phyloP scores from a whole-genome alignment of 805 yeast species.

The Brettanomyces custersianus region DNA sequence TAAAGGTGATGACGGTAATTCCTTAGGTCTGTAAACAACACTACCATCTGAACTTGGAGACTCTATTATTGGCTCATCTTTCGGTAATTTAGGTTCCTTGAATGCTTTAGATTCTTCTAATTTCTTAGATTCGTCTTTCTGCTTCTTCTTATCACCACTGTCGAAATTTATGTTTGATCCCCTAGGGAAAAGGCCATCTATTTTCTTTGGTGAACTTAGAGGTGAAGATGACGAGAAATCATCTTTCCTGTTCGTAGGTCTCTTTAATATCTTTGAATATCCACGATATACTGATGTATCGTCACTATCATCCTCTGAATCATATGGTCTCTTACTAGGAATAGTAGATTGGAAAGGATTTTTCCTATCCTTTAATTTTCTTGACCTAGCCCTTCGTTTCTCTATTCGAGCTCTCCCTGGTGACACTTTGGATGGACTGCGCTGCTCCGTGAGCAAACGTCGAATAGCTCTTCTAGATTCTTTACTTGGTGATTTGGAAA shows the following conservation, averaged over 20 bases:
- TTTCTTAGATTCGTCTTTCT: too few relatives aligned
- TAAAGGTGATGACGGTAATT: not conserved
- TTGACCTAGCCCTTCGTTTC: too few relatives aligned
- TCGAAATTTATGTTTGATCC: constrained; percentile 6
- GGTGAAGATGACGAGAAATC: constrained; percentile 17
- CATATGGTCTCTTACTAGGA: constrained; percentile 11
- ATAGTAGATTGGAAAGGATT: constrained; percentile 3
- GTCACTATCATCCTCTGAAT: constrained; percentile 4
- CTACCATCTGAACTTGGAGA: not conserved
- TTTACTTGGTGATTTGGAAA: constrained; percentile 1
- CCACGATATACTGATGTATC: constrained; percentile 16
- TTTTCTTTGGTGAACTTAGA: not conserved
- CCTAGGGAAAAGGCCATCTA: constrained; percentile 4
- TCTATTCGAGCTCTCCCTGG: not conserved
- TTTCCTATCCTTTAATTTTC: too few relatives aligned
- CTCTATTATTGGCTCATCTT: too few relatives aligned
- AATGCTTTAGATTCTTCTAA: too few relatives aligned
- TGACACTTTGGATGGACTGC: not conserved
- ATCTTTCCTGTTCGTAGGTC: constrained; percentile 15
- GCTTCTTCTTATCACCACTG: not conserved
- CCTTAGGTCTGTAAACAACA: not conserved
- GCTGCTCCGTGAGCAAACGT: not conserved
- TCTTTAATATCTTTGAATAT: constrained; percentile 15
- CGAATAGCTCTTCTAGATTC: not conserved
- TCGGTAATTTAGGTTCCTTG: too few relatives aligned